A percentile compares a stretch with the other conserved stretches of the same genome.
phyloP scores from a whole-genome alignment of 179 eudicot genomes.

The Beta corolliflora region DNA sequence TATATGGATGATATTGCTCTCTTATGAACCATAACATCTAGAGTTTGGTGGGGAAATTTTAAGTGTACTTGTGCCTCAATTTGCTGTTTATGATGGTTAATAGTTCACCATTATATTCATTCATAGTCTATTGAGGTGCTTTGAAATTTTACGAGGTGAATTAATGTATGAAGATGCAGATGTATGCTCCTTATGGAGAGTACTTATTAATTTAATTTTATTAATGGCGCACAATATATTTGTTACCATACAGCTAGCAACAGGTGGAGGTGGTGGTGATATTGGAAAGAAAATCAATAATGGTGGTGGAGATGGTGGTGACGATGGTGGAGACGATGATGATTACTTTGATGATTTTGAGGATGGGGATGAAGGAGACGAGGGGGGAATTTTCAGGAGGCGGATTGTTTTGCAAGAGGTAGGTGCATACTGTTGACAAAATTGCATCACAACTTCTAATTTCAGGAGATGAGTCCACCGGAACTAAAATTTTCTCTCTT shows the following conservation, averaged over 20 bases:
- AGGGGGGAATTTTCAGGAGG: constrained; percentile 83
- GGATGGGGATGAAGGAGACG: constrained; percentile 97
- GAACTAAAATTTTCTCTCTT: constrained; percentile 16
- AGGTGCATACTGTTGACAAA: constrained; percentile 10
- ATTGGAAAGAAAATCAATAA: constrained; percentile 69
- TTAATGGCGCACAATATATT: not conserved
- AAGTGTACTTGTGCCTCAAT: not conserved
- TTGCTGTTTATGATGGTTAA: not conserved
- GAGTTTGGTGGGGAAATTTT: not conserved
- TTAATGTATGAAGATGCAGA: not conserved
- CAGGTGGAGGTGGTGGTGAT: constrained; percentile 92
- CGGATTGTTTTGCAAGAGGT: constrained; percentile 83
- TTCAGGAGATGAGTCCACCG: not conserved
- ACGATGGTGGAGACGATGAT: constrained; percentile 92
- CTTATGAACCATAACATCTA: not conserved
- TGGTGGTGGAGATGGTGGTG: constrained; percentile 99
- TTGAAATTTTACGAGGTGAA: not conserved
- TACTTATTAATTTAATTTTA: not conserved
- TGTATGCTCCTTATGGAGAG: not conserved
- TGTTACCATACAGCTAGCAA: constrained; percentile 49
- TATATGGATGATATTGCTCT: not conserved
- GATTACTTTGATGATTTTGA: constrained; percentile 96
- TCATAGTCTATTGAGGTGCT: not conserved
- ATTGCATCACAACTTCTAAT: not conserved
- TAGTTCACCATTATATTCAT: not conserved